Evolutionary conservation across 1,284 basidiomycete genomes (phyloP).

Genomic region (Apiotrichum brassicae): DNA sequence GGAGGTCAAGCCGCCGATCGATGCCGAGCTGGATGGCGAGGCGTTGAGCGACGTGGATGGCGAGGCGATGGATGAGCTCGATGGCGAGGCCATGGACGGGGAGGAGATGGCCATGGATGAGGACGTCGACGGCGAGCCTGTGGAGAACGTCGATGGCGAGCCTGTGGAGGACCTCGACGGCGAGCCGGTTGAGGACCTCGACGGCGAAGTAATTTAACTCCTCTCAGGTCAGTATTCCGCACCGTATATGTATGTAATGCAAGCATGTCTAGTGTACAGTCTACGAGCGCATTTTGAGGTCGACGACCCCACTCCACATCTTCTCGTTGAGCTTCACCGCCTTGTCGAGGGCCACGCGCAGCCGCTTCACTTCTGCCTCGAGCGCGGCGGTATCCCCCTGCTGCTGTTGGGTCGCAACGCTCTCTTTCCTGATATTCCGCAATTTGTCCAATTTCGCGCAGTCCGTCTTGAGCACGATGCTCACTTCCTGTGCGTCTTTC

Average conservation of each 20-base stretch:
- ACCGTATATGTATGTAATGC: neutral
- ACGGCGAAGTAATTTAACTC: constrained; percentile 21
- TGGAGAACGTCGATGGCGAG: constrained; percentile 9
- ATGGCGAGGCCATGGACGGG: constrained; percentile 33
- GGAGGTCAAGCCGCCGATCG: too few species aligned
- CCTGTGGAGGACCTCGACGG: constrained; percentile 41
- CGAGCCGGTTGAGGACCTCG: constrained; percentile 37
- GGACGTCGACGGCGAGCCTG: neutral
- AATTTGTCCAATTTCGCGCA: too few species aligned
- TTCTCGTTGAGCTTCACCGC: constrained; percentile 79
- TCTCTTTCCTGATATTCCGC: too few species aligned
- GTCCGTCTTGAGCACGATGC: constrained; percentile 25
- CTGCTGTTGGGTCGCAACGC: too few species aligned
- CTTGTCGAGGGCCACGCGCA: constrained; percentile 64
- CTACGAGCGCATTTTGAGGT: constrained; percentile 24
- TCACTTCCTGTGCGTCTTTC: constrained; percentile 32
- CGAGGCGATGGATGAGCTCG: constrained; percentile 19
- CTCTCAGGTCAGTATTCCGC: neutral
- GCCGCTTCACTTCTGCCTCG: constrained; percentile 59
- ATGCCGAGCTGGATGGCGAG: neutral
- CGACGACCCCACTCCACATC: constrained; percentile 74
- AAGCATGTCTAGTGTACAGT: neutral
- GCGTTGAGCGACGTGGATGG: constrained; percentile 42
- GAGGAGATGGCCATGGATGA: constrained; percentile 46
- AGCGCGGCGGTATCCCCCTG: constrained; percentile 54